Conservation (phyloP, 2,329 filamentous ascomycete species). For the Chrysosphaeria jannelii region DNA sequence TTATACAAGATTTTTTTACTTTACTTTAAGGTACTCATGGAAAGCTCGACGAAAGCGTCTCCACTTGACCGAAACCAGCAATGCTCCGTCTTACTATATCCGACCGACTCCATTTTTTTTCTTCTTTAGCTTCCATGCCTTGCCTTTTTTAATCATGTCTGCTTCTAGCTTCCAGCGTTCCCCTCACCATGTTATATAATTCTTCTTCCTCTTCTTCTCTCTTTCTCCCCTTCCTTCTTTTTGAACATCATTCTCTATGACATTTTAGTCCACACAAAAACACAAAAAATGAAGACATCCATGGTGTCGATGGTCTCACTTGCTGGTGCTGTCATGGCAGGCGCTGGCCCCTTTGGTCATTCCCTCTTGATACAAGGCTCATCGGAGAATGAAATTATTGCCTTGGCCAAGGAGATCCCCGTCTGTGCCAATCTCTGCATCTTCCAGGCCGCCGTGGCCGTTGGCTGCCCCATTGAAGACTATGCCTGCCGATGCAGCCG, state of each 20-base stretch:
- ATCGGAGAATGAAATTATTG: slow-evolving; percentile 8
- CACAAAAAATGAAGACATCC: neutral
- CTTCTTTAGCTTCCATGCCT: neutral
- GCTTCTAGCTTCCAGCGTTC: neutral
- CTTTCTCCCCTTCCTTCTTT: neutral
- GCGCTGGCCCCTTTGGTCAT: slow-evolving; percentile 1
- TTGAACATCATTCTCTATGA: neutral
- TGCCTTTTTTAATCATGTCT: neutral
- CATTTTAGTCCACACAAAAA: neutral
- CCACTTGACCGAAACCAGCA: too few species aligned
- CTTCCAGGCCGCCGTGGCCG: slow-evolving; percentile 3
- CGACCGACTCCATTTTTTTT: neutral
- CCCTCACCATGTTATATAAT: too few species aligned
- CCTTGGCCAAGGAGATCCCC: slow-evolving; percentile 12
- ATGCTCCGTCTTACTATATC: too few species aligned
- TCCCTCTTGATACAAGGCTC: slow-evolving; percentile 1
- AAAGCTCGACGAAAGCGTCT: too few species aligned
- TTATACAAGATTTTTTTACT: too few species aligned
- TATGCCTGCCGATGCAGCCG: slow-evolving; percentile 4
- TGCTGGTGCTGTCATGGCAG: slow-evolving; percentile 1
- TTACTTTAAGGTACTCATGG: too few species aligned
- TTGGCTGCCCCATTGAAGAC: slow-evolving; percentile 3
- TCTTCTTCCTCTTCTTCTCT: neutral
- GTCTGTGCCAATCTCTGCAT: slow-evolving; percentile 4
- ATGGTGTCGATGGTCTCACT: neutral